Percentiles rank a stretch among this genome's conserved stretches.
These are phyloP conservation scores for Furculomyces boomerangus DNA, from an alignment of 371 early-diverging fungal species.

Conservation along the genomic window DNA sequence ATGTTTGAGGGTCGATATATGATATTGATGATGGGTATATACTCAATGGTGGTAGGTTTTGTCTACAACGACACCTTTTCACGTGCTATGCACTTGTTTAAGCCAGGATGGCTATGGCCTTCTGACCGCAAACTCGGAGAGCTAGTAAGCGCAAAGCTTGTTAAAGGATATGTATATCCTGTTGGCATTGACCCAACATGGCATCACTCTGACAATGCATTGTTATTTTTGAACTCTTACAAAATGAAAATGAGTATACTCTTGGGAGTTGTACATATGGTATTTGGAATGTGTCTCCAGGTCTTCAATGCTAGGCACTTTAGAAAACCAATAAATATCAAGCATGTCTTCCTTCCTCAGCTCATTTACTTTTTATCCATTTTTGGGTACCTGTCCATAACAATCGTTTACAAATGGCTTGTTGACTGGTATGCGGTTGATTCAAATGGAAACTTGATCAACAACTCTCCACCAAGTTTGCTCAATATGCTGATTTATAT, in stretches of 20 bases:
- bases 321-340: conserved; percentile 60
- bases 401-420: conserved; percentile 97
- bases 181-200: conserved; percentile 70
- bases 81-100: conserved; percentile 51
- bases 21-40: conserved; percentile 88
- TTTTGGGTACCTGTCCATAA: conserved; percentile 89
- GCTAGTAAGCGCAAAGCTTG: conserved; percentile 18
- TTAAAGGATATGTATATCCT: conserved; percentile 26
- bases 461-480: conserved; percentile 75
- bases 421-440: conserved; percentile 67
- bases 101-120: conserved; percentile 58
- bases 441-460: conserved; percentile 39
- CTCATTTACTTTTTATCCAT: conserved; percentile 80
- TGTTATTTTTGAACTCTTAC: conserved; percentile 95
- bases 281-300: conserved; percentile 82
- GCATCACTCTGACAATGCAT: conserved; percentile 85
- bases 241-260: conserved; percentile 99
- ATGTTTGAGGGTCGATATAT: conserved; percentile 95
- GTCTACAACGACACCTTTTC: conserved; percentile 98
- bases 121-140: conserved; percentile 63
- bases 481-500: conserved; percentile 97
- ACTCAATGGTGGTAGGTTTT: conserved; percentile 94
- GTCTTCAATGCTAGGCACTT: conserved; percentile 85
- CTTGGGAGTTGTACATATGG: conserved; percentile 97
- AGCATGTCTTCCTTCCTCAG: conserved; percentile 87